Base-by-base conservation (phyloP, 2,329 filamentous ascomycete genomes). In the Ilyonectria robusta region DNA sequence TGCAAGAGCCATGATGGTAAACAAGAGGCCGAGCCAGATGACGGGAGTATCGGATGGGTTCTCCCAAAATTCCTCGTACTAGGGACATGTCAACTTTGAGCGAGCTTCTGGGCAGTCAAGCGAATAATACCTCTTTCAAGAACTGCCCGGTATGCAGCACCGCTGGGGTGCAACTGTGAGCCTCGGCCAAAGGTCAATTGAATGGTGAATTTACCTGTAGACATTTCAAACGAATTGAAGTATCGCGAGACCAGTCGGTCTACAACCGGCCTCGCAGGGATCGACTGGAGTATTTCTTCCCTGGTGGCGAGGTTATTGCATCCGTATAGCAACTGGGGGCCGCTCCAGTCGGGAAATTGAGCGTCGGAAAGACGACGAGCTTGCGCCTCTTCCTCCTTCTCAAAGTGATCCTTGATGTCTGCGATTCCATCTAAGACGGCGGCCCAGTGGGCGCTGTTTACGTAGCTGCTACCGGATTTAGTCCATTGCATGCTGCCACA, bases 21-120 rank as follows among this genome's bases (percentile, higher is more conserved):
- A 87, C 0, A 87, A 69, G 2, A 86, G 75, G 1, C 82, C 84
- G 10, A 87, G 60, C 84, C 84, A 87, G 62, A 82, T 80, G 4
- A 81, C 73, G 0, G 84, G 78, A 1, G 77, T 78, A 0, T 69
- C 70, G 2, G 71, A 62, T 4, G 82, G 82, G 10, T 81, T 69
- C 7, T 76, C 62, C 84, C 84, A 87, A 59, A 85, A 86, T 0
- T 71, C 73, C 3, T 81, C 77, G 61, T 87, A 87, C 79, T 84
- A 21, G 1, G 4, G 15, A 4, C 3, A 23, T 42, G 17, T 66
- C 47, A 58, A 70, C 21, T n/a, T 4, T 37, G 0, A 17, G 51
- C 8, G 37, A 33, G 31, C 11, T 4, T 33, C 4, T 3, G 4
- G 7, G 19, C 42, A 10, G n/a, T 21, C 8, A 10, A 19, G 19